phyloP scores from a whole-genome alignment of 1,284 basidiomycete genomes.

The Hypsizygus ulmarius region DNA sequence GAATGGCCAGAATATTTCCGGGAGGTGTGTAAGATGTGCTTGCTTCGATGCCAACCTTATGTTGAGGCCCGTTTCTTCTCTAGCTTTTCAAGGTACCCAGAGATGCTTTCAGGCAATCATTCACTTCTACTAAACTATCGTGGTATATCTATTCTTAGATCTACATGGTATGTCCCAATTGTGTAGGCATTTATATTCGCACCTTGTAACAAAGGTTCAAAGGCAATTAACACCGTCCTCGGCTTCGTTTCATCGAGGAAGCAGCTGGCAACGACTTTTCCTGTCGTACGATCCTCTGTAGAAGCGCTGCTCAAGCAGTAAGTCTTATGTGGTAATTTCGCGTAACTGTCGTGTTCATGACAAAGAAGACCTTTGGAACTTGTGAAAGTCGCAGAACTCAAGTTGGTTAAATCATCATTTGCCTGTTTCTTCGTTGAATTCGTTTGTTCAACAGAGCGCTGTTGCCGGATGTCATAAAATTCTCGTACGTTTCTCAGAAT shows the following conservation, averaged over 20 bases:
- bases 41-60: background rate
- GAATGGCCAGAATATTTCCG: slow-evolving; percentile 62
- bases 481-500: slow-evolving; percentile 76
- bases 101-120: background rate
- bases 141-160: slow-evolving; percentile 28
- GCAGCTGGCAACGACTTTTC: slow-evolving; percentile 79
- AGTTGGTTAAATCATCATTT: slow-evolving; percentile 44
- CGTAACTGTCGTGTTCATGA: slow-evolving; percentile 14
- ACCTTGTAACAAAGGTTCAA: background rate
- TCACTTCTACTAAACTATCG: background rate
- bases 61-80: background rate
- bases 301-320: slow-evolving; percentile 76
- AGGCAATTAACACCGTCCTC: slow-evolving; percentile 89
- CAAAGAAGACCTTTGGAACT: slow-evolving; percentile 72
- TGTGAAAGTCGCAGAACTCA: slow-evolving; percentile 78
- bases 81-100: slow-evolving; percentile 19
- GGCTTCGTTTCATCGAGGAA: slow-evolving; percentile 86
- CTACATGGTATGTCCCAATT: slow-evolving; percentile 32
- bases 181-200: background rate
- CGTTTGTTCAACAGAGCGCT: slow-evolving; percentile 53
- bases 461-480: slow-evolving; percentile 77
- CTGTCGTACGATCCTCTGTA: slow-evolving; percentile 73
- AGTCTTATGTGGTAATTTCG: slow-evolving; percentile 14
- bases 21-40: slow-evolving; percentile 37
- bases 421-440: slow-evolving; percentile 4